phyloP scores from a whole-genome alignment of 2,329 filamentous ascomycete genomes.

The Phialemoniopsis sp. region DNA sequence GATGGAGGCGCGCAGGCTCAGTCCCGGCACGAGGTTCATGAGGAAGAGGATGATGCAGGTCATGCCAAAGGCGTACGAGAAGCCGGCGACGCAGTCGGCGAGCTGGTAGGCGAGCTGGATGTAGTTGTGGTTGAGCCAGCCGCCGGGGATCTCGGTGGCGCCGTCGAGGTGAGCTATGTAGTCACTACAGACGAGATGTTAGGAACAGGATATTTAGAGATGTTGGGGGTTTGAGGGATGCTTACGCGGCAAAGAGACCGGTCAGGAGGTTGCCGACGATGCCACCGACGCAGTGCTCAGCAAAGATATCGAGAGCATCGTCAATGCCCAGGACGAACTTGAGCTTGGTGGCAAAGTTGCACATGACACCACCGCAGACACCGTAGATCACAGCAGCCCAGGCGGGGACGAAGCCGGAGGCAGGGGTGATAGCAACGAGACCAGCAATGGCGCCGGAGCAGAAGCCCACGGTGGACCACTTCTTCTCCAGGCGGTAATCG shows the following conservation, averaged over 20 bases:
- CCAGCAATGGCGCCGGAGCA: slow-evolving; percentile 86
- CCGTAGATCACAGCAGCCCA: slow-evolving; percentile 57
- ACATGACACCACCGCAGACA: slow-evolving; percentile 57
- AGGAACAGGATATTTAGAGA: background rate
- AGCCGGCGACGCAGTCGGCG: slow-evolving; percentile 61
- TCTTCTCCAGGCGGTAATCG: slow-evolving; percentile 86
- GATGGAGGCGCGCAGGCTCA: slow-evolving; percentile 62
- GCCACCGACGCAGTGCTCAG: slow-evolving; percentile 81
- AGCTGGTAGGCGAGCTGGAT: slow-evolving; percentile 69
- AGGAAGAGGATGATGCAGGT: slow-evolving; percentile 67
- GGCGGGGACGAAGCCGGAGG: slow-evolving; percentile 73
- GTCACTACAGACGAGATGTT: slow-evolving; percentile 34
- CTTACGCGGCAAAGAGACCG: slow-evolving; percentile 68
- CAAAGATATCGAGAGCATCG: slow-evolving; percentile 87
- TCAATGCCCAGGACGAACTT: slow-evolving; percentile 72
- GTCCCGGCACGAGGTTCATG: slow-evolving; percentile 67
- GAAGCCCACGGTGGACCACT: slow-evolving; percentile 93
- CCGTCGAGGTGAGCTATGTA: slow-evolving; percentile 74
- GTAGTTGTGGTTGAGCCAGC: slow-evolving; percentile 69
- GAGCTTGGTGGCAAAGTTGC: slow-evolving; percentile 86
- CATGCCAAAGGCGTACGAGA: slow-evolving; percentile 63
- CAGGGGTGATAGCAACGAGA: slow-evolving; percentile 82
- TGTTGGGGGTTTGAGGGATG: no score
- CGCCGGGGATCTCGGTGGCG: slow-evolving; percentile 51
- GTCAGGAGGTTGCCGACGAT: slow-evolving; percentile 78